A percentile compares a stretch with the other conserved stretches of the same genome.
Conservation (phyloP, 2,329 filamentous ascomycete species). For the Diplodia intermedia region DNA sequence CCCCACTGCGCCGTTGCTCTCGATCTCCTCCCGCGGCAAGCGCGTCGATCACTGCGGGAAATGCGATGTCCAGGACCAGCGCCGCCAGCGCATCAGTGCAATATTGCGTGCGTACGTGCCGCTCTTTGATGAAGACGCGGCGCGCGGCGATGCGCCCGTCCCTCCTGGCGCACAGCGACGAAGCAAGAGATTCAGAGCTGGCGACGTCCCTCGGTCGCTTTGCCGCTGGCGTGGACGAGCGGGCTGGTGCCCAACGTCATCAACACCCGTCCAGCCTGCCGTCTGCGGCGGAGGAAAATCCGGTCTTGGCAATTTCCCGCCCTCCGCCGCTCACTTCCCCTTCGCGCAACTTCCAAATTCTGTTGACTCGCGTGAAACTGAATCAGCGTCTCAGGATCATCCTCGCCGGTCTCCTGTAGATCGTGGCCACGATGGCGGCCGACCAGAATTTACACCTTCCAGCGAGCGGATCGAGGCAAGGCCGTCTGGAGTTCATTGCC, state of each 20-base stretch:
- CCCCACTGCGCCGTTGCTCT: conserved; percentile 26
- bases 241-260: conserved; percentile 17
- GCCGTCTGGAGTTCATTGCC: conserved; percentile 11
- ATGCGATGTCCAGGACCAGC: conserved; percentile 2
- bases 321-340: conserved; percentile 19
- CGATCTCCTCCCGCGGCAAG: conserved; percentile 19
- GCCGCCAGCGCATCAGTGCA: conserved; percentile 20
- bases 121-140: conserved; percentile 23
- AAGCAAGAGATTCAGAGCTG: conserved; percentile 13
- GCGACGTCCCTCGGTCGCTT: background rate
- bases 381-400: conserved; percentile 21
- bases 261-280: background rate
- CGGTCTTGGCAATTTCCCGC: conserved; percentile 25
- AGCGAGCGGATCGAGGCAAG: conserved; percentile 10
- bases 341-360: background rate
- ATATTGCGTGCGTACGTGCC: conserved; percentile 17
- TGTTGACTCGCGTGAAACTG: conserved; percentile 26
- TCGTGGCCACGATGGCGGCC: conserved; percentile 11
- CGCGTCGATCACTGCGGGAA: conserved; percentile 19
- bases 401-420: conserved; percentile 21
- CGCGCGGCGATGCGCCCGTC: conserved; percentile 21
- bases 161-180: conserved; percentile 11
- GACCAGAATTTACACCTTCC: conserved; percentile 7
- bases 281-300: conserved; percentile 7
- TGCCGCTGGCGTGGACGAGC: conserved; percentile 8